These are phyloP conservation scores for Cryptosporidium felis DNA, from an alignment of 169 alveolate species.

Conservation along the genomic window DNA sequence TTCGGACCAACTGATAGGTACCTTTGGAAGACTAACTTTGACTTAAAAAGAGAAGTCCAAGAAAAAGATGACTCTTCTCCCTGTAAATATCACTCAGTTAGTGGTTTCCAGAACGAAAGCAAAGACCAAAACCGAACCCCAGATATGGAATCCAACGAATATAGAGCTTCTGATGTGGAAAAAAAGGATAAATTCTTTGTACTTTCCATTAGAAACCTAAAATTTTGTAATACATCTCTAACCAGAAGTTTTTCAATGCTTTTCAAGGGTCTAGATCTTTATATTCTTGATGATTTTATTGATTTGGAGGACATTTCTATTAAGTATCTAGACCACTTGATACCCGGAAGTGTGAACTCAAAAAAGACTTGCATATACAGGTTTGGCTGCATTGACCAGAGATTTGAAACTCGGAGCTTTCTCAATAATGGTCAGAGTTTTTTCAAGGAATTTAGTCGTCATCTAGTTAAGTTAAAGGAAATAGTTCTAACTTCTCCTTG, in stretches of 20 bases:
- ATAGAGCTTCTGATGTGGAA: no score
- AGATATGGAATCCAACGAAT: no score
- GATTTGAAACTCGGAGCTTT: no score
- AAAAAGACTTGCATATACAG: neutral
- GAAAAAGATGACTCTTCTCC: no score
- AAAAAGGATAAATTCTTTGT: neutral
- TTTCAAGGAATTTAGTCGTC: neutral
- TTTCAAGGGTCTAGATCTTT: neutral
- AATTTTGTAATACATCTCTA: constrained; percentile 38
- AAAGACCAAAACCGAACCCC: no score
- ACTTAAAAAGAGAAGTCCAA: no score
- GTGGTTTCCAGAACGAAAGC: no score
- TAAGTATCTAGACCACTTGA: neutral
- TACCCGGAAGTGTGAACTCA: neutral
- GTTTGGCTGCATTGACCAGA: constrained; percentile 46
- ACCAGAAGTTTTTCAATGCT: constrained; percentile 19
- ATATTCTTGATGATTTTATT: neutral
- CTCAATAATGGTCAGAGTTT: no score
- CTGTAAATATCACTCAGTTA: no score
- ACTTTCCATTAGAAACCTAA: neutral
- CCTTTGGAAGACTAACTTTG: constrained; percentile 1
- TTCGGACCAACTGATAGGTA: constrained; percentile 43
- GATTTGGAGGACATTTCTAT: constrained; percentile 45
- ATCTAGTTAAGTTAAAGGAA: neutral
- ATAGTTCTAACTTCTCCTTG: constrained; percentile 12